phyloP scores from a whole-genome alignment of 495 filamentous ascomycete species.

The Tuber indicum region DNA sequence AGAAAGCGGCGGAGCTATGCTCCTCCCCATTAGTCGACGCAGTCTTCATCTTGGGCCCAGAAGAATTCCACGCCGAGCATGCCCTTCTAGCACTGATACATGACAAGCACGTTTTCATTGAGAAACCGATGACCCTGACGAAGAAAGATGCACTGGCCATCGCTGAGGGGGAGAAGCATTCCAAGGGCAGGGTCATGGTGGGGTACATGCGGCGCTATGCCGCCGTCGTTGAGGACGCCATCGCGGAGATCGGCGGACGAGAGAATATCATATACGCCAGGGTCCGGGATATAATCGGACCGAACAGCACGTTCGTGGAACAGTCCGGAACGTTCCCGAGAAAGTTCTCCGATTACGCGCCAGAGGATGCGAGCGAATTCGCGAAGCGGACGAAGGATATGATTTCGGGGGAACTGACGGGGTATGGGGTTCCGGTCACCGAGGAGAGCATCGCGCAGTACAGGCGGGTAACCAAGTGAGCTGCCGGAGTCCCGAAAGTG shows the following conservation, averaged over 20 bases:
- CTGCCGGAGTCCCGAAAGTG: neutral
- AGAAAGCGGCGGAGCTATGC: slow-evolving; percentile 26
- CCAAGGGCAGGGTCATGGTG: slow-evolving; percentile 49
- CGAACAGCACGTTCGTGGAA: slow-evolving; percentile 47
- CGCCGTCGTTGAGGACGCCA: slow-evolving; percentile 47
- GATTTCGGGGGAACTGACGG: neutral
- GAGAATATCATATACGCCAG: slow-evolving; percentile 52
- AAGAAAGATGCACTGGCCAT: slow-evolving; percentile 45
- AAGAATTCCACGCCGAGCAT: slow-evolving; percentile 50
- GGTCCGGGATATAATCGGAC: slow-evolving; percentile 52
- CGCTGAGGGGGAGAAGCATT: slow-evolving; percentile 42
- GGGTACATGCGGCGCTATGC: slow-evolving; percentile 54
- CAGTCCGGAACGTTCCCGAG: slow-evolving; percentile 49
- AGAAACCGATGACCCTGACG: slow-evolving; percentile 51
- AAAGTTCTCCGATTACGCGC: slow-evolving; percentile 42
- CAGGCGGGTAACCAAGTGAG: neutral
- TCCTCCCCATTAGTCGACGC: slow-evolving; percentile 46
- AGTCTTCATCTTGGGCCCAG: slow-evolving; percentile 50
- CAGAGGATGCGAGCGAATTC: slow-evolving; percentile 32
- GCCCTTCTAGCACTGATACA: slow-evolving; percentile 49
- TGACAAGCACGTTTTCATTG: slow-evolving; percentile 53
- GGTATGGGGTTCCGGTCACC: neutral
- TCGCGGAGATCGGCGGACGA: slow-evolving; percentile 46
- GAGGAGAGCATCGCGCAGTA: neutral
- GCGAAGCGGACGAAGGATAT: slow-evolving; percentile 17